Base-by-base conservation (phyloP, 2,329 filamentous ascomycete genomes). In the Helotiales sp. region DNA sequence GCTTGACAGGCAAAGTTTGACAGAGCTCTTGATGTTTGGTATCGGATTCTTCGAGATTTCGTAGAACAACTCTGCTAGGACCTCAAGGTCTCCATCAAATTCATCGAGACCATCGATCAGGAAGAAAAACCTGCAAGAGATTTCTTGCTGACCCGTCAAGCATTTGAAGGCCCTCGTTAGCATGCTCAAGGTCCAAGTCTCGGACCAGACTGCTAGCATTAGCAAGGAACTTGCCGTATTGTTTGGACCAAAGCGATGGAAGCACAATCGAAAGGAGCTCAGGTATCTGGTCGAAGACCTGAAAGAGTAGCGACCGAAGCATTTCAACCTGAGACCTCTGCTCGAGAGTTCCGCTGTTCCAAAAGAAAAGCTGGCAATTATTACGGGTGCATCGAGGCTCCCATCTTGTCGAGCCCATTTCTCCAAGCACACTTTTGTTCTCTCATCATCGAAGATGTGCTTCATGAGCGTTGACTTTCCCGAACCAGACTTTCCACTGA, bases 351-450 rank as follows among this genome's bases (percentile, higher is more conserved):
- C 79, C 80, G 32, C 78, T 79, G 4, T 77, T 81, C 82, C 81
- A 84, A 65, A 84, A 82, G 70, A 82, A 83, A 80, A 83, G 0
- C 77, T 78, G 0, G 80, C 79, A 0, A 76, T 78, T 2, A 75
- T 34, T 6, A 65, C 13, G 28, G 57, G 37, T 7, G 11, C 40
- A 15, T 17, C 17, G 4, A 24, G 22, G 6, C 6, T 20, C 2
- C 24, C 40, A 6, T 24, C n/a, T 34, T 11, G 13, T 0, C 34
- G 70, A 0, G 77, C 71, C 79, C 79, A 80, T 1, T 15, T 32
- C n/a, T 2, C 26, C 11, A 67, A 61, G 3, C 79, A 69, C 6
- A 7, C 5, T n/a, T 17, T 30, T 15, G 47, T 67, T 37, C 26
- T 55, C 1, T 3, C n/a, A 17, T 64, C 30, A 6, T 66, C 61